Conservation (phyloP, 192 early-diverging fungal genomes). For the Gigaspora rosea region DNA sequence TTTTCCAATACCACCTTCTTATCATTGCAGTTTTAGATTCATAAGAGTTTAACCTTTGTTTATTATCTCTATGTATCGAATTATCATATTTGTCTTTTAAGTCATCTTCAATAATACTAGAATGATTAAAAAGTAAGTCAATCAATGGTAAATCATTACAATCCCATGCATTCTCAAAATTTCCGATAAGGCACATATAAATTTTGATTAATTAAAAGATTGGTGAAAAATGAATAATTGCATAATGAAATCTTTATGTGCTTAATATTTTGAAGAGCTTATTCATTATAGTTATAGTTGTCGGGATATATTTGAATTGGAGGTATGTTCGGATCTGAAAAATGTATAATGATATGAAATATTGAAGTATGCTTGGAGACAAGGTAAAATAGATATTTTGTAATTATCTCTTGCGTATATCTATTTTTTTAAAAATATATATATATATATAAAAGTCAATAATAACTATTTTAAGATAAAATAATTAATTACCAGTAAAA, state of each 20-base stretch:
- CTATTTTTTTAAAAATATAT: conserved; percentile 2
- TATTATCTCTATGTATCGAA: conserved; percentile 14
- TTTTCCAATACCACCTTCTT: conserved; percentile 19
- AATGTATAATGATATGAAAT: too few species aligned
- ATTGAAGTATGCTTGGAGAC: neutral
- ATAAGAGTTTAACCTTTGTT: neutral
- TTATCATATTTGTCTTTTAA: neutral
- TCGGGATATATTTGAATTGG: too few species aligned
- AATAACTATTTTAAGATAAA: neutral
- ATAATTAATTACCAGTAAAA: neutral
- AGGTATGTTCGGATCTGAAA: too few species aligned
- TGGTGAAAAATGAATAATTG: conserved; percentile 35
- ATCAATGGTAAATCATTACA: conserved; percentile 21
- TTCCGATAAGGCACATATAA: conserved; percentile 26
- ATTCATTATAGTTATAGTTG: too few species aligned
- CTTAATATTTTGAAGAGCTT: too few species aligned
- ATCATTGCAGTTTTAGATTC: conserved; percentile 8
- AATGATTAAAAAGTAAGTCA: conserved; percentile 11
- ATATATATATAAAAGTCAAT: neutral
- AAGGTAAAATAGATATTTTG: conserved; percentile 17
- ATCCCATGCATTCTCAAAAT: conserved; percentile 34
- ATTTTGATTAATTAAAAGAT: conserved; percentile 29
- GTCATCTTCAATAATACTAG: neutral
- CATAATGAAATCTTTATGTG: neutral
- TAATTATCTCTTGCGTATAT: conserved; percentile 25